These are phyloP conservation scores for Capillidium heterosporum DNA, from an alignment of 371 early-diverging fungal species.

Conservation along the genomic window DNA sequence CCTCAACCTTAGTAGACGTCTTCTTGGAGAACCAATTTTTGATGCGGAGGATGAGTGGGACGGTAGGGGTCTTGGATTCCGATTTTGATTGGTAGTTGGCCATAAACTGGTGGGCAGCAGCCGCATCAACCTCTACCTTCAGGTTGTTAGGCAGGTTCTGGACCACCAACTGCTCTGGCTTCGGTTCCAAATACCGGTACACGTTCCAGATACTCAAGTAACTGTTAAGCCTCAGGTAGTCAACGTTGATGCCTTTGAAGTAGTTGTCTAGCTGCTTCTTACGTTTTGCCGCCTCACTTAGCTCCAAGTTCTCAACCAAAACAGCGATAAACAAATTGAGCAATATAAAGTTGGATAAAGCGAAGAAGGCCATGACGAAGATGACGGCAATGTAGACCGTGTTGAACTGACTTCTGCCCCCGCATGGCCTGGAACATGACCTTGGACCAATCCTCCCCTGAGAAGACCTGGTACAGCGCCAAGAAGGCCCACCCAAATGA, in stretches of 20 bases:
- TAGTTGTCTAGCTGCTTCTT: neutral
- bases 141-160: neutral
- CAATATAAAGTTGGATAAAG: conserved; percentile 36
- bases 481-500: conserved; percentile 3
- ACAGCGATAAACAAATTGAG: conserved; percentile 3
- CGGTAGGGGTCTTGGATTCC: too few species aligned
- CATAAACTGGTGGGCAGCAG: neutral
- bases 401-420: conserved; percentile 5
- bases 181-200: conserved; percentile 1
- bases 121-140: neutral
- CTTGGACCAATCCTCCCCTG: conserved; percentile 48
- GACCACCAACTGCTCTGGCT: neutral
- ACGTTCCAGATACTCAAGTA: neutral
- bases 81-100: neutral
- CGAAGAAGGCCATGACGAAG: conserved; percentile 36
- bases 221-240: neutral
- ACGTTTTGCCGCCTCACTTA: neutral
- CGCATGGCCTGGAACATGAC: conserved; percentile 32
- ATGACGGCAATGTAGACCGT: conserved; percentile 27
- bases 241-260: neutral
- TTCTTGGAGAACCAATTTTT: neutral
- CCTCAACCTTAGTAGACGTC: neutral
- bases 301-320: conserved; percentile 3
- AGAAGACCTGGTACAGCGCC: conserved; percentile 24
- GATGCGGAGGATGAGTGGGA: neutral